Evolutionary conservation across 768 basidiomycete genomes (phyloP).

Genomic region (Trametes maxima): DNA sequence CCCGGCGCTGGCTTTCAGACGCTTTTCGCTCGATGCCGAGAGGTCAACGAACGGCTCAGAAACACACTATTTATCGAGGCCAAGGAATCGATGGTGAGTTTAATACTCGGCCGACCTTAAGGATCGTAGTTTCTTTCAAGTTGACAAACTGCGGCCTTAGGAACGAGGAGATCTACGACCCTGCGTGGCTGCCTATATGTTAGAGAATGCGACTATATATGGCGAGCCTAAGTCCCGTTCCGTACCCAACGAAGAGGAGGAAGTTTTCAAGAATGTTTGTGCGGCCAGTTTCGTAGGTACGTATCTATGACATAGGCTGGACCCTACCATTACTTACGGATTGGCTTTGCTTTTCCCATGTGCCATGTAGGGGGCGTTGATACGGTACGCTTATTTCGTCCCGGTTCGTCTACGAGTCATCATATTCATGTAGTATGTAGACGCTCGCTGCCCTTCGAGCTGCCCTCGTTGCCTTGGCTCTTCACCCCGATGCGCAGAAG

Average conservation of each 20-base stretch:
- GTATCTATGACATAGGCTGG: conserved; percentile 65
- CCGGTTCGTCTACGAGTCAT: conserved; percentile 43
- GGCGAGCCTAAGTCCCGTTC: conserved; percentile 41
- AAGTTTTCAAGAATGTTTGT: background rate
- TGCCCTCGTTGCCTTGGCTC: conserved; percentile 4
- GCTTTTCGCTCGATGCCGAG: background rate
- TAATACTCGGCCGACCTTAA: too few relatives aligned
- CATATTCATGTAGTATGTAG: background rate
- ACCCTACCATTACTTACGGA: background rate
- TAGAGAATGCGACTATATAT: background rate
- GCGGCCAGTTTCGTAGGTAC: conserved; percentile 1
- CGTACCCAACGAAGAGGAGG: conserved; percentile 48
- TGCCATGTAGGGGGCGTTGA: background rate
- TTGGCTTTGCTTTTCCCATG: background rate
- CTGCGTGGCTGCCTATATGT: background rate
- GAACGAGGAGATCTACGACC: too few relatives aligned
- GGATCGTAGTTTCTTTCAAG: too few relatives aligned
- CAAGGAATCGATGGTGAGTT: background rate
- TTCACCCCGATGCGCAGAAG: conserved; percentile 7
- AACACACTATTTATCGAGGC: background rate
- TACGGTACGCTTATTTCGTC: background rate
- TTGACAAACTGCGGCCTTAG: too few relatives aligned
- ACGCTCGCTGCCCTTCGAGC: background rate
- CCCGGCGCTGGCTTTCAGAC: background rate
- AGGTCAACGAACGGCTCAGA: conserved; percentile 32